Conservation (phyloP, 805 yeast species). For the Wickerhamiella shivajii region DNA sequence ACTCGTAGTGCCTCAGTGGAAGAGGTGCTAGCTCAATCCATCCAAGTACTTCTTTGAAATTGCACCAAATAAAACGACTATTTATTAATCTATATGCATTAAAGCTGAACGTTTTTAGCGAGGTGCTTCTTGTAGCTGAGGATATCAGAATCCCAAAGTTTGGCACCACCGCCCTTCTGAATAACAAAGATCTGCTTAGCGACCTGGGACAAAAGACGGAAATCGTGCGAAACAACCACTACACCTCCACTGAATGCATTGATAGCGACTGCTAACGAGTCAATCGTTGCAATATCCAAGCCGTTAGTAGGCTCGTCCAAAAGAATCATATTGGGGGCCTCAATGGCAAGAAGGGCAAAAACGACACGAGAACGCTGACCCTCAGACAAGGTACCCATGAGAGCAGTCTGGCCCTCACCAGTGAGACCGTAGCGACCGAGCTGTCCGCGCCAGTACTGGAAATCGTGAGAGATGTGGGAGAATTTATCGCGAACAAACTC, state of each 20-base stretch:
- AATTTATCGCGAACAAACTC: conserved; percentile 95
- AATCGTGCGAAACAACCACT: conserved; percentile 96
- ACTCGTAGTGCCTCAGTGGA: no score
- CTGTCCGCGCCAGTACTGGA: conserved; percentile 91
- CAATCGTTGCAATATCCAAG: conserved; percentile 95
- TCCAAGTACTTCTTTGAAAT: background rate
- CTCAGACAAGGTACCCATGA: conserved; percentile 96
- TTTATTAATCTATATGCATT: conserved; percentile 5
- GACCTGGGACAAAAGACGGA: conserved; percentile 91
- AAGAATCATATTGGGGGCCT: conserved; percentile 84
- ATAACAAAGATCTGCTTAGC: conserved; percentile 96
- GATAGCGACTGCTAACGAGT: conserved; percentile 93
- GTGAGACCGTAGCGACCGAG: conserved; percentile 96
- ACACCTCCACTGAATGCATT: conserved; percentile 95
- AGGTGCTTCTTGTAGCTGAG: conserved; percentile 85
- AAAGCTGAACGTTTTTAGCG: conserved; percentile 55
- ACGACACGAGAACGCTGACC: conserved; percentile 99
- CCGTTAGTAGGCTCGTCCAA: conserved; percentile 99
- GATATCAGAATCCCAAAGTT: conserved; percentile 91
- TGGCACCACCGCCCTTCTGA: conserved; percentile 87
- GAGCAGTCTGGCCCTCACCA: conserved; percentile 97
- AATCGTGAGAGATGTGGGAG: conserved; percentile 82
- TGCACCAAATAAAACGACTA: background rate
- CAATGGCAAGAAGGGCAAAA: conserved; percentile 88
- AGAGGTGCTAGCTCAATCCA: no score